Evolutionary conservation across 257 asterid genomes (phyloP).

Genomic region (Petunia secreta): DNA sequence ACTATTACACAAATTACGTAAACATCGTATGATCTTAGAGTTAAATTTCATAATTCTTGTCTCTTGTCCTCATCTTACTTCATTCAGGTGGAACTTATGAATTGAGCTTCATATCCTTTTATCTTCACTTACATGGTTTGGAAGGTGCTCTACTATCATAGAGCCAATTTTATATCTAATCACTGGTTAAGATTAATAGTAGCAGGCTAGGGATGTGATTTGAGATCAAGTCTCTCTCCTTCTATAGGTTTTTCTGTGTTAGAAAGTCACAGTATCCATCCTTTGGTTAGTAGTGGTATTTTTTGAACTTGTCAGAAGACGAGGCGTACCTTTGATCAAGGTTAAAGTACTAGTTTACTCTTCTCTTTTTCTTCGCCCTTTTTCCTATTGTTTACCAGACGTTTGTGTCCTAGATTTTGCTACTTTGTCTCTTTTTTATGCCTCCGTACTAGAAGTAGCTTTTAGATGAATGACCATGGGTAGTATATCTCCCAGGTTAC

Average conservation of each 20-base stretch:
- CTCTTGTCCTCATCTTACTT: neutral
- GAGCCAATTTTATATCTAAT: neutral
- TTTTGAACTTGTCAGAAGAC: neutral
- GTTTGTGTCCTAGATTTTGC: neutral
- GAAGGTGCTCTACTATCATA: neutral
- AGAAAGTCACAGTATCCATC: neutral
- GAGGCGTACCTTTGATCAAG: neutral
- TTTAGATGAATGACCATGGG: neutral
- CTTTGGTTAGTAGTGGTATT: no score
- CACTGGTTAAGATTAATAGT: neutral
- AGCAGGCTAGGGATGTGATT: neutral
- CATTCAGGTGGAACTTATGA: neutral
- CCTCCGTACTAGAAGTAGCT: neutral
- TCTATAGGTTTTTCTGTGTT: neutral
- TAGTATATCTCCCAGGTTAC: neutral
- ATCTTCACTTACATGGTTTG: neutral
- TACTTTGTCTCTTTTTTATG: neutral
- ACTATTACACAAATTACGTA: neutral
- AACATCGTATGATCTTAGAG: neutral
- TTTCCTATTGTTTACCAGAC: no score
- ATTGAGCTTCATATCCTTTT: conserved; percentile 8
- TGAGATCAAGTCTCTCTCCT: neutral
- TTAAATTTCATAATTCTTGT: neutral
- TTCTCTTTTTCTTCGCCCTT: neutral
- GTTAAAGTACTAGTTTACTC: neutral